These are phyloP conservation scores for Telopea speciosissima DNA, from an alignment of 177 flowering plant genomes.

Conservation along the genomic window DNA sequence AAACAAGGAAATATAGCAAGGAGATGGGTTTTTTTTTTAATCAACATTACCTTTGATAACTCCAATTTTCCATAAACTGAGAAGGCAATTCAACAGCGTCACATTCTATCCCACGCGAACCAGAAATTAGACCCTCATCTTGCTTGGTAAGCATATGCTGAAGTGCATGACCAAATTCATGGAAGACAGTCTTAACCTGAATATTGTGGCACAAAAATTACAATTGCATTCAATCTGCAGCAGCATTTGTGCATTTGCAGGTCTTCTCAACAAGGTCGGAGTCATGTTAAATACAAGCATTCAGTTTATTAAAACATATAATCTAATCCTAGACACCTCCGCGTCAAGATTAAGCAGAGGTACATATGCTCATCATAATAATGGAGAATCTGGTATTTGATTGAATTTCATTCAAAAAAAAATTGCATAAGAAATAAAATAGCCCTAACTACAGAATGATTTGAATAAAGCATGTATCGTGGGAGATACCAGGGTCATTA, in stretches of 20 bases:
- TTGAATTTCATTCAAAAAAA: neutral
- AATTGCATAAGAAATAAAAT: neutral
- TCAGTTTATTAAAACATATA: too few relatives aligned
- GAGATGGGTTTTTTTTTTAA: neutral
- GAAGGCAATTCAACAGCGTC: constrained; percentile 99
- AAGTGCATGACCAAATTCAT: constrained; percentile 98
- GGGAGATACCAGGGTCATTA: neutral
- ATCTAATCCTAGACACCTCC: too few relatives aligned
- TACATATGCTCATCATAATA: neutral
- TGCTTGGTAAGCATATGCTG: constrained; percentile 97
- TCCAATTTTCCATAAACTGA: constrained; percentile 99
- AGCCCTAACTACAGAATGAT: neutral
- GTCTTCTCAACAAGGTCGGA: too few relatives aligned
- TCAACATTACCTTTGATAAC: constrained; percentile 69
- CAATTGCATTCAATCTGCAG: too few relatives aligned
- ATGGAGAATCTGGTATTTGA: neutral
- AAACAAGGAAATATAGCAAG: neutral
- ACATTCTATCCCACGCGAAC: constrained; percentile 88
- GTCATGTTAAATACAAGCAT: too few relatives aligned
- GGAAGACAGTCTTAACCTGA: constrained; percentile 97
- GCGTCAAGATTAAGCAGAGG: too few relatives aligned
- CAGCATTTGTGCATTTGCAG: too few relatives aligned
- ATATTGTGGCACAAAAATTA: constrained; percentile 6
- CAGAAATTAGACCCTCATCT: constrained; percentile 95
- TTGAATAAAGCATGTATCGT: neutral